Evolutionary conservation across 2,329 filamentous ascomycete genomes (phyloP).

Genomic region (Rhinocladiella mackenziei): DNA sequence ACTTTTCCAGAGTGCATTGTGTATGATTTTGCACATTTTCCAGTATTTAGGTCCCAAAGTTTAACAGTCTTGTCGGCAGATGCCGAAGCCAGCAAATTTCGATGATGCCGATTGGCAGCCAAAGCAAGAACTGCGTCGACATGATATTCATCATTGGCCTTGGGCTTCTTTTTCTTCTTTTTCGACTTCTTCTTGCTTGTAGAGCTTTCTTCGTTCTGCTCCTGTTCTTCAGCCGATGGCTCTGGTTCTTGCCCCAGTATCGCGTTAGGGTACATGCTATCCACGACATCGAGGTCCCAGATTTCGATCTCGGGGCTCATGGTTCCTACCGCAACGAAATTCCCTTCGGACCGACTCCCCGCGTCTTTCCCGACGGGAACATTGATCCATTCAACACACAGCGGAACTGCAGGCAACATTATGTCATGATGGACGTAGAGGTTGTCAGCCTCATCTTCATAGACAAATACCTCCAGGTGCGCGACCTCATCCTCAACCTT

Average conservation of each 20-base stretch:
- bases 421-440: slow-evolving; percentile 99
- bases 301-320: slow-evolving; percentile 99
- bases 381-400: slow-evolving; percentile 94
- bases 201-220: slow-evolving; percentile 27
- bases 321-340: slow-evolving; percentile 91
- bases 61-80: slow-evolving; percentile 97
- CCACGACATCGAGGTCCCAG: slow-evolving; percentile 93
- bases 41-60: slow-evolving; percentile 91
- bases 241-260: slow-evolving; percentile 74
- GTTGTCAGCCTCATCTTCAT: slow-evolving; percentile 92
- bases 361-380: slow-evolving; percentile 74
- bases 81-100: slow-evolving; percentile 88
- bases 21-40: slow-evolving; percentile 93
- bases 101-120: slow-evolving; percentile 86
- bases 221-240: slow-evolving; percentile 48
- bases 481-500: slow-evolving; percentile 97
- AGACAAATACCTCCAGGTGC: slow-evolving; percentile 94
- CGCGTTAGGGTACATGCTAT: slow-evolving; percentile 97
- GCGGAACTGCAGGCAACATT: slow-evolving; percentile 93
- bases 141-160: slow-evolving; percentile 86
- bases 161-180: slow-evolving; percentile 85
- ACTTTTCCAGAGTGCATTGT: slow-evolving; percentile 96
- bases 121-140: slow-evolving; percentile 90
- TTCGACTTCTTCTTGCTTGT: slow-evolving; percentile 62
- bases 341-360: slow-evolving; percentile 66